phyloP scores from a whole-genome alignment of 2,329 filamentous ascomycete species.

The Didymella pomorum region DNA sequence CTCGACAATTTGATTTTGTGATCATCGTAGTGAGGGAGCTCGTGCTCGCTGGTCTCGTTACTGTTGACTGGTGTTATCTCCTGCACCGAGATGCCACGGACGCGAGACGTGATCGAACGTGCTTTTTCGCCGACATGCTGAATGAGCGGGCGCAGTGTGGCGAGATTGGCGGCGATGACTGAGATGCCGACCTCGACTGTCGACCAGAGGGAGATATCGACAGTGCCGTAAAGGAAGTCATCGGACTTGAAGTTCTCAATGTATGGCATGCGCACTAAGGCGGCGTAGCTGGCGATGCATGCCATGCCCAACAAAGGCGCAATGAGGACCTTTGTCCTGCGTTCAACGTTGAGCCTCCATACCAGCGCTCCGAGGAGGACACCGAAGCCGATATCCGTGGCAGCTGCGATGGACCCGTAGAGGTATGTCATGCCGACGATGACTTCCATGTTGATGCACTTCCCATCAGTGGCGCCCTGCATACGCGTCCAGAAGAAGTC shows the following conservation, averaged over 20 bases:
- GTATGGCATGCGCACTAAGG: constrained; percentile 27
- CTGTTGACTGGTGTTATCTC: background rate
- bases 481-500: constrained; percentile 56
- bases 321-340: constrained; percentile 20
- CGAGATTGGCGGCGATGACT: constrained; percentile 23
- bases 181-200: constrained; percentile 27
- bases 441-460: constrained; percentile 53
- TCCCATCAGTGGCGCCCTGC: constrained; percentile 34
- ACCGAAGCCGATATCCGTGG: constrained; percentile 27
- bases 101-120: constrained; percentile 1
- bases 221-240: constrained; percentile 29
- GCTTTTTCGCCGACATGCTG: background rate
- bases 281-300: constrained; percentile 28
- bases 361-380: constrained; percentile 55
- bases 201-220: constrained; percentile 31
- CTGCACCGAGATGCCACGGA: background rate
- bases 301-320: constrained; percentile 21
- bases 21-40: background rate
- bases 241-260: constrained; percentile 23
- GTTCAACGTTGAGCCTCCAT: constrained; percentile 61
- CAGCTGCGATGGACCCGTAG: constrained; percentile 19
- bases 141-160: constrained; percentile 25
- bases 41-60: background rate
- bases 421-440: constrained; percentile 60
- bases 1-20: background rate